phyloP scores from a whole-genome alignment of 345 rosid species.

The Citrus mangshanensis region DNA sequence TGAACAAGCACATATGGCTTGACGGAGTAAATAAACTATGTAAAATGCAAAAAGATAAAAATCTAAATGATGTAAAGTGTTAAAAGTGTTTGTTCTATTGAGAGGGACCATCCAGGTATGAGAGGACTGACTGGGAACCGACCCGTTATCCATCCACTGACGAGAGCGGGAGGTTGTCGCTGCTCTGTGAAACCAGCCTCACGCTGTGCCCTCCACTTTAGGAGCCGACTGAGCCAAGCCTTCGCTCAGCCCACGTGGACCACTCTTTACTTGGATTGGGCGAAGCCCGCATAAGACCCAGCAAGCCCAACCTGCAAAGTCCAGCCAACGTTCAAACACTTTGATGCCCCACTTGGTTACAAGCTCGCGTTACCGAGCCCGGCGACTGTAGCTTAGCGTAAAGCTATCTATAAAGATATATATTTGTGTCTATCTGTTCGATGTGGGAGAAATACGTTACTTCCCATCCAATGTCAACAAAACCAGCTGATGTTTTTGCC shows the following conservation, averaged over 20 bases:
- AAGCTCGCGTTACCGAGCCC: conserved; percentile 20
- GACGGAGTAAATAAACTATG: too few species aligned
- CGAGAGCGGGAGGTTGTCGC: conserved; percentile 27
- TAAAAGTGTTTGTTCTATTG: background rate
- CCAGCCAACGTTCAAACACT: background rate
- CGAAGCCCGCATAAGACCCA: background rate
- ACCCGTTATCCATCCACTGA: conserved; percentile 40
- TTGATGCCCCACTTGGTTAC: conserved; percentile 13
- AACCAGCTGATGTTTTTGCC: background rate
- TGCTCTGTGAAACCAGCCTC: conserved; percentile 54
- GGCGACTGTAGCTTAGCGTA: accelerated
- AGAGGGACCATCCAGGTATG: background rate
- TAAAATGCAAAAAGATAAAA: too few species aligned
- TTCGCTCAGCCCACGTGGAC: background rate
- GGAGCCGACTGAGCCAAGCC: background rate
- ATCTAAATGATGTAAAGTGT: too few species aligned
- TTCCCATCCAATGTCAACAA: too few species aligned
- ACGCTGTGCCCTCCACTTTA: background rate
- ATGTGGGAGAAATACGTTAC: too few species aligned
- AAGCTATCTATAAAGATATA: too few species aligned
- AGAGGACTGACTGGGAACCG: background rate
- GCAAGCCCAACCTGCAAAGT: background rate
- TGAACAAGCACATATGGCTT: too few species aligned
- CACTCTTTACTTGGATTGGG: conserved; percentile 28
- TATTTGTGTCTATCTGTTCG: too few species aligned